Evolutionary conservation across 108 stramenopile genomes (phyloP), one percentile per base, ranked within the genome.

Genomic region (Nitzschia sp.): DNA sequence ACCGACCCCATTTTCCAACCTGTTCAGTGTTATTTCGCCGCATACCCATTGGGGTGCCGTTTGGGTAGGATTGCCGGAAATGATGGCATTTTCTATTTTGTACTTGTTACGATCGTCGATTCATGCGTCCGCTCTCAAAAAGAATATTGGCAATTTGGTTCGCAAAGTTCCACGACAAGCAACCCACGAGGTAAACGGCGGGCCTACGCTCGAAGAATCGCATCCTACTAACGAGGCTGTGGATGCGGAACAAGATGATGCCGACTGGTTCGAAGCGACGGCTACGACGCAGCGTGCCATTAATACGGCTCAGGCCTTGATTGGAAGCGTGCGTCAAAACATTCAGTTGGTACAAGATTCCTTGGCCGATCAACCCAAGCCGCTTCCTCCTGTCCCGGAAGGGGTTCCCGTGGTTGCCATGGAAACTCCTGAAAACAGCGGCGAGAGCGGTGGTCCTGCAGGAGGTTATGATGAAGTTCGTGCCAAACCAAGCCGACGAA

Each of bases 91-190:
- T 83, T 81, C 77, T 7, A 60, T 89, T 38, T 75, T 92, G 48
- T 89, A 89, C 59, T 46, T 92, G 41, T 40, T 92, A 21, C 85
- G 91, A 10, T 85, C 73, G 41, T 88, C 86, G 10, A 54, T 92
- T 10, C 88, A 89, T 72, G 85, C 77, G 7, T 43, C 78, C 2
- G 77, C 83, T 11, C 57, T 90, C 10, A 83, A 76, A 40, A 86
- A 86, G 61, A 87, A 84, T 72, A 39, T 80, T 17, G 39, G 42
- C 6, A 84, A 78, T 40, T 40, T 83, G 17, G 69, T 77, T 41
- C 66, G 80, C 2, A 70, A 72, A 34, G 72, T 68, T 10, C 69
- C 69, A 39, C 17, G 21, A 55, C 54, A 55, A 34, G 25, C 54
- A 55, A 8, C 54, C n/a, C n/a, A n/a, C n/a, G n/a, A n/a, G n/a